A percentile compares a stretch with the other conserved stretches of the same genome.
phyloP scores from a whole-genome alignment of 805 yeast species.

The Monosporozyma yasuniensis region DNA sequence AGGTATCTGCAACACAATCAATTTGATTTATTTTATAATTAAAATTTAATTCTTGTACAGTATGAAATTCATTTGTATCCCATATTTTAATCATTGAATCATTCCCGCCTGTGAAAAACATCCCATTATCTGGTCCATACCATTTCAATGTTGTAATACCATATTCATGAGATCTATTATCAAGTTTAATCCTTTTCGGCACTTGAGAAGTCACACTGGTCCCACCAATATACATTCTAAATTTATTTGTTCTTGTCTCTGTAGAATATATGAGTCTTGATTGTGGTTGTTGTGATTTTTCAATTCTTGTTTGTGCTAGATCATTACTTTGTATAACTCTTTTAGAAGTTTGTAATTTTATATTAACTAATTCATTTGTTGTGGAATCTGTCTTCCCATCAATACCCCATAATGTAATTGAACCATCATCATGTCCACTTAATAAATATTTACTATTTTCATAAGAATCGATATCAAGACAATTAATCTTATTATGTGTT shows the following conservation, averaged over 20 bases:
- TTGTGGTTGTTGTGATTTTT: not conserved
- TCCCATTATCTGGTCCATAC: constrained; percentile 87
- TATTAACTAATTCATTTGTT: constrained; percentile 22
- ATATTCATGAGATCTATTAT: constrained; percentile 41
- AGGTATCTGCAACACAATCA: constrained; percentile 30
- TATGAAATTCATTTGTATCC: constrained; percentile 63
- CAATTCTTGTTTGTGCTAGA: not conserved
- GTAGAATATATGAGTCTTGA: constrained; percentile 13
- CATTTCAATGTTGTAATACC: constrained; percentile 70
- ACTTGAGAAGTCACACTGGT: not conserved
- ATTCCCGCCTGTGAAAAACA: constrained; percentile 75
- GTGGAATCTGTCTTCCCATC: constrained; percentile 14
- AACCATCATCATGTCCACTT: constrained; percentile 27
- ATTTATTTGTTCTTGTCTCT: constrained; percentile 17
- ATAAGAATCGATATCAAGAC: constrained; percentile 14
- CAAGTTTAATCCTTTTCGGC: not conserved
- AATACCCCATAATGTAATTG: constrained; percentile 28
- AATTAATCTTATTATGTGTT: not conserved
- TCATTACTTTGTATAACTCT: not conserved
- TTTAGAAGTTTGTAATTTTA: constrained; percentile 17
- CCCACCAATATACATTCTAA: constrained; percentile 12
- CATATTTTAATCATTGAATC: constrained; percentile 71
- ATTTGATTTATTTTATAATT: constrained; percentile 56
- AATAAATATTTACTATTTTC: constrained; percentile 13
- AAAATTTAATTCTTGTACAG: constrained; percentile 58